Conservation (phyloP, 192 early-diverging fungal genomes). For the Coemansia sp. region DNA sequence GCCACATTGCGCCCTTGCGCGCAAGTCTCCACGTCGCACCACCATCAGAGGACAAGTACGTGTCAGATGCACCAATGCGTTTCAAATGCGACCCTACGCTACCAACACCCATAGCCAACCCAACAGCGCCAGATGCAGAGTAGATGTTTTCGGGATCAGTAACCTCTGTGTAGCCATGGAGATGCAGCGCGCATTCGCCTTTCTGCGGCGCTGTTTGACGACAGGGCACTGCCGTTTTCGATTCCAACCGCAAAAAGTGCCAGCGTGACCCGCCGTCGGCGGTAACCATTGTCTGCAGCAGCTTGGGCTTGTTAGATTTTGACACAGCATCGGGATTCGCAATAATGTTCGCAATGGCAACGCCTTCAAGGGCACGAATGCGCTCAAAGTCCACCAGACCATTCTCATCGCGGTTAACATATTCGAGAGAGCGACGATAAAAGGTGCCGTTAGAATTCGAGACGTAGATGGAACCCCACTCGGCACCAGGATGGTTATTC, state of each 20-base stretch:
- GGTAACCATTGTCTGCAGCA: constrained; percentile 67
- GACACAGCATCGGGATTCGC: constrained; percentile 63
- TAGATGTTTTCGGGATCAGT: constrained; percentile 74
- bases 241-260: constrained; percentile 46
- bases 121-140: constrained; percentile 75
- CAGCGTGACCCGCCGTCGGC: constrained; percentile 82
- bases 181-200: constrained; percentile 67
- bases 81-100: constrained; percentile 76
- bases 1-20: constrained; percentile 81
- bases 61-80: constrained; percentile 69
- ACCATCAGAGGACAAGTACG: constrained; percentile 85
- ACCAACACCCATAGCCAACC: constrained; percentile 89
- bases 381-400: constrained; percentile 94
- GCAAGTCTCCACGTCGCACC: constrained; percentile 83
- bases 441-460: constrained; percentile 89
- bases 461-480: constrained; percentile 85
- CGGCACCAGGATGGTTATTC: constrained; percentile 52
- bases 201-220: constrained; percentile 32
- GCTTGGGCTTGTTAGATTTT: constrained; percentile 57
- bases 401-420: constrained; percentile 70
- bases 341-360: constrained; percentile 80
- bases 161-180: constrained; percentile 89
- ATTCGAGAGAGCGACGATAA: constrained; percentile 66
- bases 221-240: constrained; percentile 51
- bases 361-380: constrained; percentile 79